A percentile compares a stretch with the other conserved stretches of the same genome.
These are phyloP conservation scores for Marasmius oreades DNA, from an alignment of 1,284 basidiomycete species.

Conservation along the genomic window DNA sequence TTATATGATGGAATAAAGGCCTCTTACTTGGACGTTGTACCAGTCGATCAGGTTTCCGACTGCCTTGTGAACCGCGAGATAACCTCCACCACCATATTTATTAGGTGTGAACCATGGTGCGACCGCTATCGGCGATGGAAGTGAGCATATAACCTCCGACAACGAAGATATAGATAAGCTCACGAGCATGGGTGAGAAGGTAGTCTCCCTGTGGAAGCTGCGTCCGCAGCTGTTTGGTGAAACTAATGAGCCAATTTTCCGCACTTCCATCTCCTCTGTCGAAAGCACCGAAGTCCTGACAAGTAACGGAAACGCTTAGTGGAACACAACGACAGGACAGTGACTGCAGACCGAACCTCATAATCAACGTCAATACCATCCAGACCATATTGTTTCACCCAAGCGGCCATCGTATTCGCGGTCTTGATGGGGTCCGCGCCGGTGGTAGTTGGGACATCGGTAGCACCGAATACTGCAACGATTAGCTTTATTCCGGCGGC, in stretches of 20 bases:
- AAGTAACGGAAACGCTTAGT: background rate
- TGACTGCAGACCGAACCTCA: slow-evolving; percentile 30
- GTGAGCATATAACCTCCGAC: background rate
- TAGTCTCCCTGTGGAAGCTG: slow-evolving; percentile 31
- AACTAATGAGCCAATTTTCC: slow-evolving; percentile 39
- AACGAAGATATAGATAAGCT: slow-evolving; percentile 14
- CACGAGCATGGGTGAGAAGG: slow-evolving; percentile 36
- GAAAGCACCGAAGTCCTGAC: slow-evolving; percentile 45
- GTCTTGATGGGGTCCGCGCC: slow-evolving; percentile 35
- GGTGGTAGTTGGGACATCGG: slow-evolving; percentile 45
- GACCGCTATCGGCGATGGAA: background rate
- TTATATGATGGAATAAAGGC: background rate
- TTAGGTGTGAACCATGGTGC: slow-evolving; percentile 44
- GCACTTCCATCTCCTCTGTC: slow-evolving; percentile 34
- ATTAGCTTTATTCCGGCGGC: slow-evolving; percentile 45
- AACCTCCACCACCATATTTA: slow-evolving; percentile 53
- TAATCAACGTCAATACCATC: slow-evolving; percentile 60
- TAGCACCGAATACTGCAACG: slow-evolving; percentile 48
- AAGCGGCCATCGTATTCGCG: slow-evolving; percentile 46
- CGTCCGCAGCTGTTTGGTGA: slow-evolving; percentile 36
- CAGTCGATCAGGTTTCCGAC: slow-evolving; percentile 60
- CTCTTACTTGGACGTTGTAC: slow-evolving; percentile 25
- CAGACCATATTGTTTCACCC: slow-evolving; percentile 45
- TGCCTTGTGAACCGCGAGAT: slow-evolving; percentile 48
- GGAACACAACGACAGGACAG: background rate